phyloP scores from a whole-genome alignment of 1,139 yeast genomes.

The Petasospora fabianii region DNA sequence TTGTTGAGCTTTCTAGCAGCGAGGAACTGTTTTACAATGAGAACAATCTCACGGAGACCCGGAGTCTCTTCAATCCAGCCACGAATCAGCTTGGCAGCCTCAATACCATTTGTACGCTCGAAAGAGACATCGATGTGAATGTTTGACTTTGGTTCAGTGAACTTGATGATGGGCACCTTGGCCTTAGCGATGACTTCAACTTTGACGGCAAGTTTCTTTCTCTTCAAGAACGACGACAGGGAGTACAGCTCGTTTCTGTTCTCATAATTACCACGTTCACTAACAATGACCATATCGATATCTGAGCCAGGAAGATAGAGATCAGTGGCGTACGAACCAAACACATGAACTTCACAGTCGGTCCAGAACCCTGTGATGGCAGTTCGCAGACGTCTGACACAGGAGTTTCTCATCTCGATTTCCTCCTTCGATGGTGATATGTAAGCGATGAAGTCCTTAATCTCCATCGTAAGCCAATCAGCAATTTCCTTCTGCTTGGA shows the following conservation, averaged over 20 bases:
- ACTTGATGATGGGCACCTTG: constrained; percentile 93
- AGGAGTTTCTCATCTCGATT: constrained; percentile 62
- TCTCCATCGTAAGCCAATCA: constrained; percentile 86
- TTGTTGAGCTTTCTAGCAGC: constrained; percentile 77
- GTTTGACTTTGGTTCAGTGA: constrained; percentile 68
- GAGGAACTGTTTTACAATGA: constrained; percentile 83
- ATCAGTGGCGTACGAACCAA: constrained; percentile 96
- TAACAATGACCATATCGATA: constrained; percentile 87
- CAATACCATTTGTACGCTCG: constrained; percentile 81
- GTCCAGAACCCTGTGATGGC: constrained; percentile 69
- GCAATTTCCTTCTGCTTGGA: constrained; percentile 71
- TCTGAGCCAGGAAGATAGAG: constrained; percentile 94
- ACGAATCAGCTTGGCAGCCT: constrained; percentile 77
- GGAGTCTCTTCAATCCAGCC: constrained; percentile 73
- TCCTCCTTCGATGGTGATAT: constrained; percentile 84
- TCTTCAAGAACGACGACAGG: constrained; percentile 66
- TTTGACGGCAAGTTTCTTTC: constrained; percentile 58
- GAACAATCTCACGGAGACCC: constrained; percentile 79
- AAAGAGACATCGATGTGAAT: constrained; percentile 90
- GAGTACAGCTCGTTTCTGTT: constrained; percentile 67
- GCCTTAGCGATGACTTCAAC: constrained; percentile 91
- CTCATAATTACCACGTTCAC: constrained; percentile 62
- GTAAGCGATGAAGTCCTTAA: constrained; percentile 79
- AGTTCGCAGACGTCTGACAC: constrained; percentile 57
- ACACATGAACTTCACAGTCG: constrained; percentile 77